Conservation (phyloP, 768 basidiomycete genomes). For the Collybia mongolica region DNA sequence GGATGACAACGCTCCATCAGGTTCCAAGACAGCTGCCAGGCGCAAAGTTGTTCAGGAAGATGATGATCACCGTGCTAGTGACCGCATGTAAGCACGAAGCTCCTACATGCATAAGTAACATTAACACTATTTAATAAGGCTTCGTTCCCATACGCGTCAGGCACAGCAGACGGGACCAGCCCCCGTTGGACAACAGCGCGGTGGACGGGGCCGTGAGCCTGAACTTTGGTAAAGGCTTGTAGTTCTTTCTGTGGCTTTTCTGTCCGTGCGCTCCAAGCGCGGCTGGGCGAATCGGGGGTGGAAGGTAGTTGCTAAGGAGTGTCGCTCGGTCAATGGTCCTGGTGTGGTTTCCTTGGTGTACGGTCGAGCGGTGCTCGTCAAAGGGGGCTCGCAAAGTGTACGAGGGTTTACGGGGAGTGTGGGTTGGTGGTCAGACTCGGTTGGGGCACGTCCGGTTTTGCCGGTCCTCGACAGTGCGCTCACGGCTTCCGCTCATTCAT, state of each 20-base stretch:
- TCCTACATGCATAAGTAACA: slow-evolving; percentile 10
- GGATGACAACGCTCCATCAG: slow-evolving; percentile 55
- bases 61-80: slow-evolving; percentile 78
- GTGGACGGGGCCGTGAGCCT: slow-evolving; percentile 43
- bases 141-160: slow-evolving; percentile 86
- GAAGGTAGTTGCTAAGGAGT: slow-evolving; percentile 44
- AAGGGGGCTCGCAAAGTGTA: slow-evolving; percentile 10
- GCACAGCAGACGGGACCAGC: slow-evolving; percentile 62
- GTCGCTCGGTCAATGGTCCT: slow-evolving; percentile 28
- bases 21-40: slow-evolving; percentile 62
- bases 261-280: slow-evolving; percentile 42
- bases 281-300: slow-evolving; percentile 45
- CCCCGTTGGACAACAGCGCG: slow-evolving; percentile 45
- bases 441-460: slow-evolving; percentile 43
- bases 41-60: slow-evolving; percentile 85
- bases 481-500: slow-evolving; percentile 27
- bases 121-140: slow-evolving; percentile 43
- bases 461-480: slow-evolving; percentile 24
- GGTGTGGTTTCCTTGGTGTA: slow-evolving; percentile 32
- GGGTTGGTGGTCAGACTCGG: slow-evolving; percentile 25
- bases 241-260: slow-evolving; percentile 24
- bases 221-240: slow-evolving; percentile 54
- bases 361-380: slow-evolving; percentile 21
- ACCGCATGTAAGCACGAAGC: slow-evolving; percentile 67
- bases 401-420: slow-evolving; percentile 21